These are phyloP conservation scores for Carex parvula DNA, from an alignment of 176 grass and related monocot genomes.

Conservation along the genomic window DNA sequence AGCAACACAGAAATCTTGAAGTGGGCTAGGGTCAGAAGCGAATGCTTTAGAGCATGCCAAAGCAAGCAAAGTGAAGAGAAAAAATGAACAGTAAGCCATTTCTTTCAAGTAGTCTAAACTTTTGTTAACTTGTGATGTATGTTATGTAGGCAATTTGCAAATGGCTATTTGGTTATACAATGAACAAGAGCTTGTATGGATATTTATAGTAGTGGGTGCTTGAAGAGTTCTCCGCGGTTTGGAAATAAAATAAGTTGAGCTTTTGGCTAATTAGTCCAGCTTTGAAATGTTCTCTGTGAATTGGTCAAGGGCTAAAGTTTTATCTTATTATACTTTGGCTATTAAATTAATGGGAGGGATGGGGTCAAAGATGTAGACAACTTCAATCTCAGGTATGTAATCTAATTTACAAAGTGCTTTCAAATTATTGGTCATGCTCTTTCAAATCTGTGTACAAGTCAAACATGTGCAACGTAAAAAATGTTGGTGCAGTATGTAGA, in stretches of 20 bases:
- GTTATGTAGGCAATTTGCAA: not conserved
- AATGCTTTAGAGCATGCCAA: constrained; percentile 25
- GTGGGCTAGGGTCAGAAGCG: constrained; percentile 41
- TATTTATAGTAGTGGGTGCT: not conserved
- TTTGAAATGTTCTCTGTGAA: not conserved
- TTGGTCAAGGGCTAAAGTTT: not conserved
- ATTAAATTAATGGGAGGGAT: too few species aligned
- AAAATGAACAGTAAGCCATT: not conserved
- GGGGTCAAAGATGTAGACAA: too few species aligned
- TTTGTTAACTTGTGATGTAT: not conserved
- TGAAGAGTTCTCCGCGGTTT: not conserved
- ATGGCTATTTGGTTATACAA: not conserved
- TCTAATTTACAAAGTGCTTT: too few species aligned
- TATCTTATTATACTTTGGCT: not conserved
- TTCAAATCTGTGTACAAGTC: not conserved
- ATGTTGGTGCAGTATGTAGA: too few species aligned
- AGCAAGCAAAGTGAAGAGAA: not conserved
- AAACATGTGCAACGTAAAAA: not conserved
- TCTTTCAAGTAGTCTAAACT: not conserved
- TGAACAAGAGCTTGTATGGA: not conserved
- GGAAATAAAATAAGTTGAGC: not conserved
- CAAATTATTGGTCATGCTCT: too few species aligned
- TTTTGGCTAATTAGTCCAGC: not conserved
- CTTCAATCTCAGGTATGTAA: too few species aligned
- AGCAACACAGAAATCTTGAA: constrained; percentile 43